phyloP scores from a whole-genome alignment of 1,139 yeast species.

The Candida sanyaensis region DNA sequence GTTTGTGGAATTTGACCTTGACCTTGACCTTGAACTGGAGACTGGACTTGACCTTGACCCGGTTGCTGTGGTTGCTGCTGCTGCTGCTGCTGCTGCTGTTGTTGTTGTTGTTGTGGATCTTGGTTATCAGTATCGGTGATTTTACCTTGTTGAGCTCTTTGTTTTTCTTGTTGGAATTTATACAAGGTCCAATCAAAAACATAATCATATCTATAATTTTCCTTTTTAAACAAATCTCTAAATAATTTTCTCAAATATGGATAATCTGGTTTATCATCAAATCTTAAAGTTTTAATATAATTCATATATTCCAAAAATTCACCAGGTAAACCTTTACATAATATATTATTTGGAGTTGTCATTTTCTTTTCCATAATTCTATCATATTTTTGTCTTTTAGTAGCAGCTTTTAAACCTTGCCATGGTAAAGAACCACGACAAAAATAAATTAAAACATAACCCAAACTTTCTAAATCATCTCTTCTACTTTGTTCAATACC shows the following conservation, averaged over 20 bases:
- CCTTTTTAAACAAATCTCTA: constrained; percentile 85
- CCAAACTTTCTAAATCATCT: constrained; percentile 94
- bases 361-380: constrained; percentile 95
- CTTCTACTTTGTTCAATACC: constrained; percentile 97
- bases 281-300: constrained; percentile 86
- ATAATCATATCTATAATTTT: constrained; percentile 90
- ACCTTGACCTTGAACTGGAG: constrained; percentile 1
- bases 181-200: constrained; percentile 97
- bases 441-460: constrained; percentile 92
- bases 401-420: constrained; percentile 98
- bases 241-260: constrained; percentile 84
- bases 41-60: constrained; percentile 18
- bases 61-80: constrained; percentile 13
- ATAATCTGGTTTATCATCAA: constrained; percentile 97
- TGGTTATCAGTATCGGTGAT: constrained; percentile 30
- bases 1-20: constrained; percentile 17
- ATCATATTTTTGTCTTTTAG: constrained; percentile 96
- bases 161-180: constrained; percentile 69
- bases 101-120: constrained; percentile 16
- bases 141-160: constrained; percentile 52
- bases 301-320: constrained; percentile 89
- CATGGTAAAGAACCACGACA: constrained; percentile 96
- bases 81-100: constrained; percentile 15
- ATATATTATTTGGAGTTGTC: constrained; percentile 85
- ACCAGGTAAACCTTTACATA: constrained; percentile 88